A percentile compares a stretch with the other conserved stretches of the same genome.
Conservation (phyloP, 129 eudicot genomes). For the Centrapalus pauciflorus region DNA sequence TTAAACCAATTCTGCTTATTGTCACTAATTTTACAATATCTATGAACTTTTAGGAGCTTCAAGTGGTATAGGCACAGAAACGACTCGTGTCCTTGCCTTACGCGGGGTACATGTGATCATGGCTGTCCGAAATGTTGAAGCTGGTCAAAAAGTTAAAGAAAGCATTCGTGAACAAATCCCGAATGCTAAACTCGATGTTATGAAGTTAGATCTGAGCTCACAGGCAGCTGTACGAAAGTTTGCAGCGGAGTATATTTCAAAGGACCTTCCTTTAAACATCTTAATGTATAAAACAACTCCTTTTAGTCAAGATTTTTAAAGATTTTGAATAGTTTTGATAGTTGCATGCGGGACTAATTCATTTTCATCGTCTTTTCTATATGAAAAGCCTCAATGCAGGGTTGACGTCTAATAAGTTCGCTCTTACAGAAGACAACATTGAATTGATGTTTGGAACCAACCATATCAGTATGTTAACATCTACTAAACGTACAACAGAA, state of each 20-base stretch:
- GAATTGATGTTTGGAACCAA: slow-evolving; percentile 85
- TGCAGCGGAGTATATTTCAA: slow-evolving; percentile 58
- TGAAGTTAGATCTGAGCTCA: slow-evolving; percentile 86
- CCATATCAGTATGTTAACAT: slow-evolving; percentile 40
- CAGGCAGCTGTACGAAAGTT: slow-evolving; percentile 64
- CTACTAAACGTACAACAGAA: not conserved
- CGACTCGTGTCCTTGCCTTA: slow-evolving; percentile 70
- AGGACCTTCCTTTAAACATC: slow-evolving; percentile 65
- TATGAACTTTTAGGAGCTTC: slow-evolving; percentile 56
- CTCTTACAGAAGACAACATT: slow-evolving; percentile 68
- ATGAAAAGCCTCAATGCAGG: slow-evolving; percentile 81
- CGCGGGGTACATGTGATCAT: slow-evolving; percentile 91
- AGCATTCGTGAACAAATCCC: slow-evolving; percentile 53
- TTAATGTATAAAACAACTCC: slow-evolving; percentile 49
- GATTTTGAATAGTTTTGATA: not conserved
- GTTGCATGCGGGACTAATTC: not conserved
- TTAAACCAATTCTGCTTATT: not conserved
- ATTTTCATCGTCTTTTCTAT: not conserved
- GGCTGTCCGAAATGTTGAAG: slow-evolving; percentile 74
- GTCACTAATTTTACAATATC: not conserved
- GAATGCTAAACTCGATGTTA: slow-evolving; percentile 67
- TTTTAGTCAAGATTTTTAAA: not conserved
- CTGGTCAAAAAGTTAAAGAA: slow-evolving; percentile 61
- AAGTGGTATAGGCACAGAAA: slow-evolving; percentile 84
- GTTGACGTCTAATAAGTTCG: slow-evolving; percentile 65